Evolutionary conservation across 2,329 filamentous ascomycete genomes (phyloP).

Genomic region (Arthrobotrys megalospora): DNA sequence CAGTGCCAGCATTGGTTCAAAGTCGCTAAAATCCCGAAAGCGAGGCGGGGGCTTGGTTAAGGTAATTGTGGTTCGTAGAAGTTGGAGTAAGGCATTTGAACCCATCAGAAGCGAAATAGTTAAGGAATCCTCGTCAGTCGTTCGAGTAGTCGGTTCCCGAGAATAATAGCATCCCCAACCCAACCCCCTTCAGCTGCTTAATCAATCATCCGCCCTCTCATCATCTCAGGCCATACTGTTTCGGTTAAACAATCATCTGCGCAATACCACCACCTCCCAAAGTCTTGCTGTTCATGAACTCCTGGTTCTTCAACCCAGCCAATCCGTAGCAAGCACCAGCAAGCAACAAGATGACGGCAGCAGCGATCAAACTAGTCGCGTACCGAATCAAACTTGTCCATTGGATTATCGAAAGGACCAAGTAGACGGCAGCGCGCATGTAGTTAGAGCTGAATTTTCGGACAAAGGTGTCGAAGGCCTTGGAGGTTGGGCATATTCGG

Average conservation of each 20-base stretch:
- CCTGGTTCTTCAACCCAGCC: constrained; percentile 85
- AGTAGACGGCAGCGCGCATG: constrained; percentile 92
- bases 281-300: constrained; percentile 93
- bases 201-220: background rate
- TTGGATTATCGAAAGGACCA: constrained; percentile 83
- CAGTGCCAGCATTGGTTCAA: constrained; percentile 19
- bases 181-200: background rate
- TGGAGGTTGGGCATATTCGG: constrained; percentile 95
- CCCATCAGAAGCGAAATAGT: background rate
- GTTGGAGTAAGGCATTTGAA: constrained; percentile 11
- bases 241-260: constrained; percentile 90
- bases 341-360: constrained; percentile 83
- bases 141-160: constrained; percentile 13
- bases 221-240: background rate
- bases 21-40: constrained; percentile 9
- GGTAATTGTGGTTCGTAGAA: constrained; percentile 32
- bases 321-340: constrained; percentile 85
- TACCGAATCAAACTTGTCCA: constrained; percentile 81
- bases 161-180: constrained; percentile 3
- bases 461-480: constrained; percentile 88
- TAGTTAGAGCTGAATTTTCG: constrained; percentile 96
- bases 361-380: constrained; percentile 83
- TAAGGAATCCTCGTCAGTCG: constrained; percentile 21
- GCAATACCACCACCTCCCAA: constrained; percentile 92
- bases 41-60: constrained; percentile 3